These are phyloP conservation scores for Diplodia mutila DNA, from an alignment of 2,329 filamentous ascomycete species.

Conservation along the genomic window DNA sequence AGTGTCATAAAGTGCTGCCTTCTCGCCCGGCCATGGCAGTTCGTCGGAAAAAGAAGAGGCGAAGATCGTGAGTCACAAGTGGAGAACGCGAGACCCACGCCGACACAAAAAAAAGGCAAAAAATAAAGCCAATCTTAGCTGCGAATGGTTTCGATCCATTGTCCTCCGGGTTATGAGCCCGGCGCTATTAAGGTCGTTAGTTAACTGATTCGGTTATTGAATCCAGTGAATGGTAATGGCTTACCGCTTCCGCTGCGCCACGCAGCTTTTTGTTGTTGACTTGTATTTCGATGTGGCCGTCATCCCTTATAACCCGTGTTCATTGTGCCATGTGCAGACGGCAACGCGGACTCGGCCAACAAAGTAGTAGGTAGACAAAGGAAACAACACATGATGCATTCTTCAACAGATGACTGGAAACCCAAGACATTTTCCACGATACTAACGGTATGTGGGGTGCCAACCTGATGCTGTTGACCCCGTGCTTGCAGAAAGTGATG, in stretches of 20 bases:
- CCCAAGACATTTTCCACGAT: background rate
- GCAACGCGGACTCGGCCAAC: background rate
- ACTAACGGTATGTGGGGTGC: background rate
- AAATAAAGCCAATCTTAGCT: slow-evolving; percentile 31
- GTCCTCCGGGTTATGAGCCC: slow-evolving; percentile 41
- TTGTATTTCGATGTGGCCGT: background rate
- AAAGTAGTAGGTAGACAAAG: background rate
- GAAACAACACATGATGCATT: background rate
- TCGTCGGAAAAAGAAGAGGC: background rate
- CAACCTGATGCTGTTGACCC: background rate
- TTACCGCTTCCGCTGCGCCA: slow-evolving; percentile 38
- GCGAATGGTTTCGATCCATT: slow-evolving; percentile 38
- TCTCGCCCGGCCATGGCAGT: background rate
- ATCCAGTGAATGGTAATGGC: background rate
- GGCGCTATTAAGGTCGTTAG: slow-evolving; percentile 28
- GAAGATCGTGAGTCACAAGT: background rate
- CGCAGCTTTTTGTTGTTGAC: slow-evolving; percentile 31
- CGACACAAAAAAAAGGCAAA: slow-evolving; percentile 16
- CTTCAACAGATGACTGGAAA: background rate
- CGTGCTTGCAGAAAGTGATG: background rate
- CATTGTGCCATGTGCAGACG: background rate
- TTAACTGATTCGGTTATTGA: background rate
- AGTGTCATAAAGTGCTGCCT: background rate
- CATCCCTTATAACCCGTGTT: background rate
- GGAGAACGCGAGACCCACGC: background rate